Evolutionary conservation across 805 yeast species (phyloP).

Genomic region (Candida easanensis): DNA sequence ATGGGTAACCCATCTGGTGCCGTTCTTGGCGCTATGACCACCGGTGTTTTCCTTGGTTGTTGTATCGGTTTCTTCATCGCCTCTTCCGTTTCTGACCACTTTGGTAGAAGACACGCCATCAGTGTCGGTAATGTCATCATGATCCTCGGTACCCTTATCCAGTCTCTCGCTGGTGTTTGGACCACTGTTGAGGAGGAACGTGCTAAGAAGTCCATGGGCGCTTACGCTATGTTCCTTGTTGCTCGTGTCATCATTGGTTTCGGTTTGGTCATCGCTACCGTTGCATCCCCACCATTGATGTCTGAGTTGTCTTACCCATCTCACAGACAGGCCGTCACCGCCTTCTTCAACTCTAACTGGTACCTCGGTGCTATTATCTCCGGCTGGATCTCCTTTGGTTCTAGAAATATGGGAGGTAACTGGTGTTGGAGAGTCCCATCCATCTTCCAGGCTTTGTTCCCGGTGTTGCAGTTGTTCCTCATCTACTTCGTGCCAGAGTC

Average conservation of each 20-base stretch:
- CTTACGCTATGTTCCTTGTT: conserved; percentile 1
- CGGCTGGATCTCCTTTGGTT: conserved; percentile 49
- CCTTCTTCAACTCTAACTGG: conserved; percentile 49
- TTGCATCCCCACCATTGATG: conserved; percentile 44
- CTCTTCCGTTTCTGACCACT: no score
- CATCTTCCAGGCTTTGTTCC: conserved; percentile 47
- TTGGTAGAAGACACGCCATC: no score
- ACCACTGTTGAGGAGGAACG: no score
- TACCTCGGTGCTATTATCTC: conserved; percentile 50
- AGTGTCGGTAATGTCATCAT: no score
- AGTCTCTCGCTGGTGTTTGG: no score
- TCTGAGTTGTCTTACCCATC: conserved; percentile 50
- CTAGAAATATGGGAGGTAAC: conserved; percentile 27
- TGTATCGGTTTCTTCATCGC: not conserved
- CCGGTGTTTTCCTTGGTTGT: no score
- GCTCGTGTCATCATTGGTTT: conserved; percentile 46
- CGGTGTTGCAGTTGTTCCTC: conserved; percentile 38
- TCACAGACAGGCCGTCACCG: conserved; percentile 37
- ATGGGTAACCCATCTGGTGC: no score
- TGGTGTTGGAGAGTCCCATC: conserved; percentile 57
- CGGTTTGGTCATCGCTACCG: conserved; percentile 40
- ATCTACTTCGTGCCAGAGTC: conserved; percentile 46
- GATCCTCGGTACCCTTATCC: no score
- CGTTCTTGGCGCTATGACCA: no score
- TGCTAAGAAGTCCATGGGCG: no score